Base-by-base conservation (phyloP, 176 grass and related monocot genomes). In the Oryza rufipogon region DNA sequence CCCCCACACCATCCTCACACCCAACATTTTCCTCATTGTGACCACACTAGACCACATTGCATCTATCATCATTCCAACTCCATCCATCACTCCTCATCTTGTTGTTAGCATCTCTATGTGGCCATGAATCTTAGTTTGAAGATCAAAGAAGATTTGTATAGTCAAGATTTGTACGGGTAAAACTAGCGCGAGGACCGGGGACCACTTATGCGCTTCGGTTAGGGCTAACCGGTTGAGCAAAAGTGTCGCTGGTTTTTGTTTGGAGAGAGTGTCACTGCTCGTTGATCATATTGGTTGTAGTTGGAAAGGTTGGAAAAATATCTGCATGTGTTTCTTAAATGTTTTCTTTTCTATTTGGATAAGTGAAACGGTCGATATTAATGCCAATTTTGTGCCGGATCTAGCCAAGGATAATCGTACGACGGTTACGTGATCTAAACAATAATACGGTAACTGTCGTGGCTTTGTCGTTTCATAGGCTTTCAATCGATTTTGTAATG, bases 1-100 rank as follows among this genome's bases (percentile, higher is more conserved):
- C 32, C 77, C 32, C 60, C 42, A 44, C 80, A 70, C 46, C 10
- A 30, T 74, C 88, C 46, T n/a, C 71, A 8, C 69, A 6, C 6
- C 11, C 16, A 11, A 33, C 49, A 45, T 49, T 7, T 28, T 30
- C 9, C 23, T 42, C n/a, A 34, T n/a, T 71, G 66, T 73, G 71
- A 73, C 79, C 78, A 81, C 56, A 68, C 28, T 38, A 2, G 30
- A 58, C 1, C 8, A 9, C 1, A 20, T 56, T 56, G 52, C 9
- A 8, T 52, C 70, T 17, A 6, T 52, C 81, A 56, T 26, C 58
- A 58, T 23, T 63, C 58, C 54, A 58, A 1, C 54, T 9, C 54
- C 54, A 58, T 58, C 54, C 17, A 58, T 56, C 6, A 7, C 17
- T 54, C 5, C 34, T 36, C 34, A 0, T 56, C 16, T 56, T 58